Base-by-base conservation (phyloP, 441 rosid species). In the Corymbia calophylla region DNA sequence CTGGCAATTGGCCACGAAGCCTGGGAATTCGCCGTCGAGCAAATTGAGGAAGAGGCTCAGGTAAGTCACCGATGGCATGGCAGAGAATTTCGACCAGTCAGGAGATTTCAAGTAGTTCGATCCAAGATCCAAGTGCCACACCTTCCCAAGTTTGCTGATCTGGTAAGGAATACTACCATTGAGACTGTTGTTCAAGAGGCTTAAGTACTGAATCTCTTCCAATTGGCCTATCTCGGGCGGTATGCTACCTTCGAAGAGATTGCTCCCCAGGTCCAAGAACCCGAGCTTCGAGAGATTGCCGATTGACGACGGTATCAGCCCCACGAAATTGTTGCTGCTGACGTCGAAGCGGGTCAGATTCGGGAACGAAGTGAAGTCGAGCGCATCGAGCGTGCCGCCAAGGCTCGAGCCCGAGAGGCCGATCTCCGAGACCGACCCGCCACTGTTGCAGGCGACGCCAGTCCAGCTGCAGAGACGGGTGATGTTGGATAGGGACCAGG, bases 401-500 rank as follows among this genome's bases (percentile, higher is more conserved):
- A 96, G 87, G 92, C 89, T 87, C 48, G 70, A 86, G 68, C 60
- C 84, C 32, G 94, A 88, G 32, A 96, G 93, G 91, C 91, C 87
- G 25, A 94, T 64, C 77, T 87, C 86, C 9, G 94, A 93, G 58
- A 95, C 92, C 3, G 90, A 82, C 44, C 87, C 66, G 10, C 90
- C 48, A 32, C 87, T 32, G 88, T 89, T 81, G 88, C 97, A 96
- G 88, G 88, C 87, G 53, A 95, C 89, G 86, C 92, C 93, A 64
- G 90, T 90, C 97, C 97, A 94, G 93, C 92, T 93, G 93, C 97
- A 94, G 90, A 93, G 94, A 70, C 58, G 93, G 90, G 49, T 73
- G 91, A 93, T 29, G 91, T 93, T 94, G 91, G 93, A 11, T 49
- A 87, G 87, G 23, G 96, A 92, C 97, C 97, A 95, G 19, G 97